A percentile compares a stretch with the other conserved stretches of the same genome.
Evolutionary conservation across 495 filamentous ascomycete species (phyloP).

Genomic region (Chaetomidium leptoderma): DNA sequence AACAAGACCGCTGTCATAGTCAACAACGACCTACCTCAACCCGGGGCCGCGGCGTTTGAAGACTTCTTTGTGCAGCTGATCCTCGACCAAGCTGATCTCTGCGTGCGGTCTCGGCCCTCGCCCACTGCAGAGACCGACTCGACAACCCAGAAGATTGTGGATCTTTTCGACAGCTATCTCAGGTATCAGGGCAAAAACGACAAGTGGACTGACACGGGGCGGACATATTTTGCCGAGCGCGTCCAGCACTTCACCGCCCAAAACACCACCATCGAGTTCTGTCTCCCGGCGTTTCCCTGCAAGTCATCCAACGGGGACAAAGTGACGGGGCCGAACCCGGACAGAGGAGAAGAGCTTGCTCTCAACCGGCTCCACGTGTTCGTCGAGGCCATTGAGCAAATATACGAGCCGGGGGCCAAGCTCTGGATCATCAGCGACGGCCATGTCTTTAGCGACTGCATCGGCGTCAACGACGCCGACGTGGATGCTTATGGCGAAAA

Average conservation of each 20-base stretch:
- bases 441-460: slow-evolving; percentile 44
- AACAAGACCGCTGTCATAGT: slow-evolving; percentile 6
- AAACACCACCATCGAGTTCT: slow-evolving; percentile 14
- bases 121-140: not conserved
- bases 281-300: slow-evolving; percentile 21
- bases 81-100: slow-evolving; percentile 17
- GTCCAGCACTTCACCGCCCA: slow-evolving; percentile 13
- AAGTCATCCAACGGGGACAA: slow-evolving; percentile 24
- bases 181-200: slow-evolving; percentile 18
- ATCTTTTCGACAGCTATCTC: slow-evolving; percentile 20
- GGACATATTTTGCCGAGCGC: slow-evolving; percentile 16
- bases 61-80: slow-evolving; percentile 16
- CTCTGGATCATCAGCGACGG: slow-evolving; percentile 41
- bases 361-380: slow-evolving; percentile 33
- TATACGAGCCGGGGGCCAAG: slow-evolving; percentile 35
- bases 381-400: slow-evolving; percentile 25
- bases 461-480: slow-evolving; percentile 38
- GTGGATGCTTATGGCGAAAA: slow-evolving; percentile 35
- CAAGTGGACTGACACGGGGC: slow-evolving; percentile 7
- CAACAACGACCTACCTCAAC: not conserved
- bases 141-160: slow-evolving; percentile 6
- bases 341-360: slow-evolving; percentile 22
- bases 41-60: slow-evolving; percentile 5
- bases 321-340: slow-evolving; percentile 15
- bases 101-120: not conserved